These are phyloP conservation scores for Trichoderma endophyticum DNA, from an alignment of 2,329 filamentous ascomycete genomes.

Conservation along the genomic window DNA sequence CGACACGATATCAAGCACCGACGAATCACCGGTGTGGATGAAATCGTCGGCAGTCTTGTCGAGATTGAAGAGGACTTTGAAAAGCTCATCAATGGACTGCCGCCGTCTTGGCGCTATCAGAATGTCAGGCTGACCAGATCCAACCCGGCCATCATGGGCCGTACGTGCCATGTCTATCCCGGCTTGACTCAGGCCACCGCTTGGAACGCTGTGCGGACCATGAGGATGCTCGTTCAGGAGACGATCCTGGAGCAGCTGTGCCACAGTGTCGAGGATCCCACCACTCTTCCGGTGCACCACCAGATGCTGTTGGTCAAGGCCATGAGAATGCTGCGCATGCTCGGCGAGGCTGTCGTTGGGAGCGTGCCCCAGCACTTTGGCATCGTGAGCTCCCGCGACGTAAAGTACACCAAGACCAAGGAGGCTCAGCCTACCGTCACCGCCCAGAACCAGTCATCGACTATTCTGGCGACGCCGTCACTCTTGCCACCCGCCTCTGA, in stretches of 20 bases:
- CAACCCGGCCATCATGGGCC: slow-evolving; percentile 42
- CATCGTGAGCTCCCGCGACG: slow-evolving; percentile 42
- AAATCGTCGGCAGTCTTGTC: slow-evolving; percentile 36
- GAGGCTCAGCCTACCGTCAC: slow-evolving; percentile 27
- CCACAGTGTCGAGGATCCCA: slow-evolving; percentile 30
- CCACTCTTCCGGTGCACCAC: slow-evolving; percentile 30
- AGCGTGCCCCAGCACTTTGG: slow-evolving; percentile 51
- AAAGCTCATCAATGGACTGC: slow-evolving; percentile 37
- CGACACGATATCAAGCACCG: slow-evolving; percentile 45
- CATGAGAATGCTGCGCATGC: slow-evolving; percentile 37
- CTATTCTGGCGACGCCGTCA: slow-evolving; percentile 30
- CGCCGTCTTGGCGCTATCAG: slow-evolving; percentile 42
- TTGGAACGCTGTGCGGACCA: slow-evolving; percentile 48
- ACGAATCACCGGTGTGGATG: slow-evolving; percentile 34
- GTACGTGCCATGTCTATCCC: slow-evolving; percentile 45
- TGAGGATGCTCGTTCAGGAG: slow-evolving; percentile 47
- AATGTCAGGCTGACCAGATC: slow-evolving; percentile 37
- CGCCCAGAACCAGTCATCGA: slow-evolving; percentile 29
- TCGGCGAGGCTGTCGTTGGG: slow-evolving; percentile 43
- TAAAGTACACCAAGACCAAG: slow-evolving; percentile 26
- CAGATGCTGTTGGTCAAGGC: slow-evolving; percentile 37
- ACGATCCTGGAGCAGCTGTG: slow-evolving; percentile 45
- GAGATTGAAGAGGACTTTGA: slow-evolving; percentile 44
- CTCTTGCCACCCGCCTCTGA: slow-evolving; percentile 2
- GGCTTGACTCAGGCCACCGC: slow-evolving; percentile 44